Evolutionary conservation across 768 basidiomycete genomes (phyloP), one percentile per base, ranked within the genome.

Genomic region (Tremella mesenterica): DNA sequence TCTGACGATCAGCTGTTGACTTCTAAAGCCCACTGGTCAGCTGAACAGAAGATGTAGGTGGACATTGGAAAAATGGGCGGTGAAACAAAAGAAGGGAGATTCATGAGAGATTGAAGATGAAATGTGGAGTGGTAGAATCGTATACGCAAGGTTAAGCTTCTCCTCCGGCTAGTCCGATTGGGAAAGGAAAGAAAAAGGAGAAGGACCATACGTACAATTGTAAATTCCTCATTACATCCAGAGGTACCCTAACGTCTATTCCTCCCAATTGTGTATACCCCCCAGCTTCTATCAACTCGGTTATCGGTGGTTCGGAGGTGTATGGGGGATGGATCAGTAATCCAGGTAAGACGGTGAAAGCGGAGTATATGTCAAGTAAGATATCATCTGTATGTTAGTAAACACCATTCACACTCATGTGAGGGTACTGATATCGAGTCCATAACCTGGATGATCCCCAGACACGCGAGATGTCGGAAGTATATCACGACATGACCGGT

Each of bases 181-280:
- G n/a, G n/a, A n/a, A n/a, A n/a, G n/a, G n/a, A n/a, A n/a, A n/a
- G n/a, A n/a, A n/a, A n/a, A n/a, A n/a, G n/a, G n/a, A n/a, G n/a
- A n/a, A n/a, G n/a, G 44, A 16, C 8, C 21, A 21, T 13, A 50
- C 71, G 56, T 39, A 73, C 71, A 60, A 58, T 50, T 60, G 58
- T 0, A 73, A 51, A 55, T 71, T 69, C 30, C 71, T 33, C 34
- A 73, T 50, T 0, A 73, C 66, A 29, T 70, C 69, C 12, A 73
- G 50, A 5, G 71, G 71, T 7, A 73, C 60, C 18, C 67, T 25
- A 3, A 71, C 67, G 27, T 71, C 69, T 33, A 73, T 64, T 13
- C 71, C 71, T 3, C 71, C 71, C 0, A 65, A 48, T 16, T 62
- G 57, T 1, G 71, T 73, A 38, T 73, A 73, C 6, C 64, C 69